Base-by-base conservation (phyloP, 257 asterid species). In the Voacanga thouarsii region DNA sequence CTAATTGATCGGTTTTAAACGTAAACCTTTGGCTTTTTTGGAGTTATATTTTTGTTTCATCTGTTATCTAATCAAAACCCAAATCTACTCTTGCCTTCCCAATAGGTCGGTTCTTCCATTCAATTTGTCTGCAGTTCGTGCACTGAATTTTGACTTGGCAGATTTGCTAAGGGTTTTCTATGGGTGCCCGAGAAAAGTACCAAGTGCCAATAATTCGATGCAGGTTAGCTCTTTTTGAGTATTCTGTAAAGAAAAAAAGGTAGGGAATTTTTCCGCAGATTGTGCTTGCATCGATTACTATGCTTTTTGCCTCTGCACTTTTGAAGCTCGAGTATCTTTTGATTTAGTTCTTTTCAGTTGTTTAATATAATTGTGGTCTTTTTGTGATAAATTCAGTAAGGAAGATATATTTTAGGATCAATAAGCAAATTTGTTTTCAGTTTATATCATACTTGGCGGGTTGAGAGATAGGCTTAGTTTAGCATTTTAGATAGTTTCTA, bases 21-120 rank as follows among this genome's bases (percentile, higher is more conserved):
- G 74, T 81, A 65, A 78, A 80, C 41, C 51, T 39, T 61, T 79
- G 33, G 47, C n/a, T 69, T 56, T 79, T 76, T 71, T 64, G 65
- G 75, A 55, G 44, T 77, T 39, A 50, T 71, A 78, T 53, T 45
- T 70, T 74, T 68, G 67, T 19, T 50, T 50, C 64, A 39, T 77
- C 69, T 80, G 66, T 66, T 82, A 30, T 72, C 65, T 74, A 9
- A 37, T 70, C 56, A 89, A n/a, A 89, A 92, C 96, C 97, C 97
- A 91, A 90, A 86, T 88, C 86, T 80, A 69, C 66, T 60, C 39
- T 64, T 74, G 37, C 6, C 72, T 45, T 72, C 67, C 73, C 77
- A 65, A 78, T 69, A 26, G 70, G 80, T 50, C 55, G 67, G n/a
- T n/a, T n/a, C 69, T 75, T 66, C 77, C 37, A 76, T 84, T 77